Evolutionary conservation across 768 basidiomycete species (phyloP), one percentile per base, ranked within the genome.

Genomic region (Stropharia rugosoannulata): DNA sequence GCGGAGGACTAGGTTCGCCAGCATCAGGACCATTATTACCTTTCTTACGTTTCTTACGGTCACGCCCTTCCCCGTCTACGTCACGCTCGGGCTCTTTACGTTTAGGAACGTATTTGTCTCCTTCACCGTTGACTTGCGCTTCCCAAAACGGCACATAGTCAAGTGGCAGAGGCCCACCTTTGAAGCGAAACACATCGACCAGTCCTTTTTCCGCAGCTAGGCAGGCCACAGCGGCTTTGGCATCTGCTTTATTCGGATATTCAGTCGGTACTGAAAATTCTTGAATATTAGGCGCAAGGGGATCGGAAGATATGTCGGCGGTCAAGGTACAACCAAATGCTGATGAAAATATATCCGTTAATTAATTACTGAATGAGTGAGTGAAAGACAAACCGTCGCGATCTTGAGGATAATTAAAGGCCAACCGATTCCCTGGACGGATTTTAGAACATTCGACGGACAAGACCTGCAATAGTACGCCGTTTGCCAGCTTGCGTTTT

Each of bases 171-270:
- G 73, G 65, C 0, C 68, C 65, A 22, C 84, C 84, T 22, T 67
- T 73, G 62, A 81, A 84, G n/a, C 81, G 79, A 19, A 89, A 64
- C 43, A 85, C 77, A 56, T 89, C 85, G 40, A 89, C 65, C 15
- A 75, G 72, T 9, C 88, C 86, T 58, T 78, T 67, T 58, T 83
- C 72, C 13, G 77, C 80, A 2, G 86, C 88, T 2, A 68, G 67
- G 51, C 73, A 75, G 1, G 78, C 70, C 10, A 80, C 86, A 12
- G 83, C 86, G 13, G 76, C 70, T 65, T 80, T 86, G 5, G 87
- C 87, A 58, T 90, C 87, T 13, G 73, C 72, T 61, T 83, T 85
- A 27, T 71, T 79, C 40, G 79, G 74, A 64, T 86, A 87, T 55
- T 82, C 75, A 8, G 71, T 65, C 6, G 76, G 68, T 7, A 80